A percentile compares a stretch with the other conserved stretches of the same genome.
Evolutionary conservation across 768 basidiomycete species (phyloP).

Genomic region (Tylopilus sp.): DNA sequence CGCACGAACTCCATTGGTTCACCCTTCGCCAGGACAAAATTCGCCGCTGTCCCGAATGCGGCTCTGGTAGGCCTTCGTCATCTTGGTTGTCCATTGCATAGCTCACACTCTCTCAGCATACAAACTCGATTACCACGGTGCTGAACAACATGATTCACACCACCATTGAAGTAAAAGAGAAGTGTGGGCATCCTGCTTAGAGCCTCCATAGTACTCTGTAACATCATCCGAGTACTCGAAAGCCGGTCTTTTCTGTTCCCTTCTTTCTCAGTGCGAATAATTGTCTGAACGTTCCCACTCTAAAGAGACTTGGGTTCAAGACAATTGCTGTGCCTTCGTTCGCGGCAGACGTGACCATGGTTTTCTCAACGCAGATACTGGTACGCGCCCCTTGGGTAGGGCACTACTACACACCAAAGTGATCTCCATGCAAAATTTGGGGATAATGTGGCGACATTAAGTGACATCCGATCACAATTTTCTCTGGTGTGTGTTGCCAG

Average conservation of each 20-base stretch:
- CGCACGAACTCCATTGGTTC: constrained; percentile 92
- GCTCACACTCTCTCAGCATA: constrained; percentile 50
- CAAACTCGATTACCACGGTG: constrained; percentile 67
- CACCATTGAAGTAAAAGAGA: constrained; percentile 37
- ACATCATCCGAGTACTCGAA: constrained; percentile 1
- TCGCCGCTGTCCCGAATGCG: constrained; percentile 88
- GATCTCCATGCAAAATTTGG: no score
- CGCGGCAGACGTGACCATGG: background rate
- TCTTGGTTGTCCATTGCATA: background rate
- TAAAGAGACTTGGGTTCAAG: background rate
- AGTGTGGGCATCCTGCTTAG: constrained; percentile 7
- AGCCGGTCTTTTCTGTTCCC: background rate
- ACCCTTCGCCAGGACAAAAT: constrained; percentile 59
- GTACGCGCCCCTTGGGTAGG: no score
- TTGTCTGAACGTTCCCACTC: background rate
- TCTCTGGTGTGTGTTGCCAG: no score
- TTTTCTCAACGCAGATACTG: background rate
- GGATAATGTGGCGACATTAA: no score
- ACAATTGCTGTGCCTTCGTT: background rate
- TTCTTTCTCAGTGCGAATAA: background rate
- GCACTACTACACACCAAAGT: no score
- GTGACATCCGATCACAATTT: no score
- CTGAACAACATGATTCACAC: constrained; percentile 45
- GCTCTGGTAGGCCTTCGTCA: constrained; percentile 62
- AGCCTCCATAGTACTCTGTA: constrained; percentile 17